A percentile compares a stretch with the other conserved stretches of the same genome.
These are phyloP conservation scores for Mortierella sp. DNA, from an alignment of 371 early-diverging fungal genomes.

Conservation along the genomic window DNA sequence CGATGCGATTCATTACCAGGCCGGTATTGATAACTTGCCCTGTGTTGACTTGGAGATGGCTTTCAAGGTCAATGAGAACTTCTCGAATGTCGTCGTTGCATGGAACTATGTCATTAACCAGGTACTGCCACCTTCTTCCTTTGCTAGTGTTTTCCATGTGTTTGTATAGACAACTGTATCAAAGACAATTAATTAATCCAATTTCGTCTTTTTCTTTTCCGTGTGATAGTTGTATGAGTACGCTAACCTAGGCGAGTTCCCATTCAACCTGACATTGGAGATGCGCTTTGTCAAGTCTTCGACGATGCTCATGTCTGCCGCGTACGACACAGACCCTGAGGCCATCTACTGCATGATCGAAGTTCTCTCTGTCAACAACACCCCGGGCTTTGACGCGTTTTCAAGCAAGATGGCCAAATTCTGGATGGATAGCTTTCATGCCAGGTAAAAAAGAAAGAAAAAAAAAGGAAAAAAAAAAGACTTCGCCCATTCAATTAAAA, in stretches of 20 bases:
- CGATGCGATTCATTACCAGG: constrained; percentile 58
- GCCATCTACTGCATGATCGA: constrained; percentile 50
- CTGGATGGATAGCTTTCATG: constrained; percentile 54
- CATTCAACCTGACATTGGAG: constrained; percentile 47
- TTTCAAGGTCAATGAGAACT: constrained; percentile 44
- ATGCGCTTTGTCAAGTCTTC: constrained; percentile 50
- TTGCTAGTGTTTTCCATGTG: neutral
- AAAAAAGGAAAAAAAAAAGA: too few relatives aligned
- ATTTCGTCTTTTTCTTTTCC: too few relatives aligned
- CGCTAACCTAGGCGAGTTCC: constrained; percentile 26
- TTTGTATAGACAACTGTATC: neutral
- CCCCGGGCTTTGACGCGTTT: constrained; percentile 46
- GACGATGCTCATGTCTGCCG: constrained; percentile 29
- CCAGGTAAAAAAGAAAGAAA: constrained; percentile 43
- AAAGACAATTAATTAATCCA: neutral
- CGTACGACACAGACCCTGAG: constrained; percentile 57
- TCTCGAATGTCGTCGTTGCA: constrained; percentile 31
- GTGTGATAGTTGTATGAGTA: constrained; percentile 40
- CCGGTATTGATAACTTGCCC: constrained; percentile 43
- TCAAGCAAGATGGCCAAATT: constrained; percentile 30
- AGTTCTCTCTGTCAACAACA: constrained; percentile 37
- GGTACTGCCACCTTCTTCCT: neutral
- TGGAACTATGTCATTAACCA: constrained; percentile 29
- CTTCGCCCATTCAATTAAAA: too few relatives aligned
- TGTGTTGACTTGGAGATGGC: constrained; percentile 46